Evolutionary conservation across 192 early-diverging fungal species (phyloP).

Genomic region (Coemansia sp.): DNA sequence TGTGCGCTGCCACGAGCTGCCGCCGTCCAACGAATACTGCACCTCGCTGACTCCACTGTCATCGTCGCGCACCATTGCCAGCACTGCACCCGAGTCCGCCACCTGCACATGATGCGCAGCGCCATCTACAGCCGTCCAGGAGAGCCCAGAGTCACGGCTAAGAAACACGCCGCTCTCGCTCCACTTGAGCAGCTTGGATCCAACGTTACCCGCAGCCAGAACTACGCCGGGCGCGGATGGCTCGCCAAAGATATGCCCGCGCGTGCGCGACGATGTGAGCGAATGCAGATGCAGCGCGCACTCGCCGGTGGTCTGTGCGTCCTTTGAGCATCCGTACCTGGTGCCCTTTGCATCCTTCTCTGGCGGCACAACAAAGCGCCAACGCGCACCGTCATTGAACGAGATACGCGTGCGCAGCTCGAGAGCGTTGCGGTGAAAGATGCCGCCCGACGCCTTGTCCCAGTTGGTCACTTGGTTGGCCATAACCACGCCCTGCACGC

Average conservation of each 20-base stretch:
- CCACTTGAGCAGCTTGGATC: slow-evolving; percentile 67
- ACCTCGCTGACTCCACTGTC: slow-evolving; percentile 57
- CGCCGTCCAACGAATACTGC: slow-evolving; percentile 76
- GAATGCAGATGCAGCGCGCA: slow-evolving; percentile 90
- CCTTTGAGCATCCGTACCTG: slow-evolving; percentile 57
- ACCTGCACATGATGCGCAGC: slow-evolving; percentile 85
- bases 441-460: slow-evolving; percentile 55
- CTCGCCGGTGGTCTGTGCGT: slow-evolving; percentile 45
- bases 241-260: slow-evolving; percentile 74
- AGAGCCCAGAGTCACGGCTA: slow-evolving; percentile 79
- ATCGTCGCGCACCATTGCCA: slow-evolving; percentile 70
- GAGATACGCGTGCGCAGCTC: slow-evolving; percentile 73
- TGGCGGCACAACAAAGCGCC: slow-evolving; percentile 73
- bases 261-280: slow-evolving; percentile 65
- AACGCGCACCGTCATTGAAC: slow-evolving; percentile 82
- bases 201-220: slow-evolving; percentile 91
- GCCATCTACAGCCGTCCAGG: slow-evolving; percentile 65
- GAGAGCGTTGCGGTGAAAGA: slow-evolving; percentile 52
- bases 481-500: slow-evolving; percentile 77
- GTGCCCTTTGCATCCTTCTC: slow-evolving; percentile 58
- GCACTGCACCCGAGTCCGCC: slow-evolving; percentile 74
- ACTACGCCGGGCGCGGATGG: slow-evolving; percentile 76
- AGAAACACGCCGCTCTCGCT: slow-evolving; percentile 82
- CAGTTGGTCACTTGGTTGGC: slow-evolving; percentile 86
- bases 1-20: slow-evolving; percentile 65